phyloP scores from a whole-genome alignment of 2,329 filamentous ascomycete species.

The Elsinoe batatas region DNA sequence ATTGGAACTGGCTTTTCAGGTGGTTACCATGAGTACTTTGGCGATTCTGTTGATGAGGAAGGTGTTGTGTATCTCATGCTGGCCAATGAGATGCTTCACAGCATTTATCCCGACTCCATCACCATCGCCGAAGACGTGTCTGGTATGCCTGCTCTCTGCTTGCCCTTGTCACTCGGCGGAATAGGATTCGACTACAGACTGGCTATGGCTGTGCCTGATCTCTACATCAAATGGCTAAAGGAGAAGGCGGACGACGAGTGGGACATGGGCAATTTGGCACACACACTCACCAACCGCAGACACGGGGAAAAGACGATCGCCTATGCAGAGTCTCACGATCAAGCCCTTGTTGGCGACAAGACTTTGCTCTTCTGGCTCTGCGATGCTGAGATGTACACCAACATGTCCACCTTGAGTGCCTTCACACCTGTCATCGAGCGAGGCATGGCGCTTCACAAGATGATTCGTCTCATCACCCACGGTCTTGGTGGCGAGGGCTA shows the following conservation, averaged over 20 bases:
- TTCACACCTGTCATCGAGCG: conserved; percentile 82
- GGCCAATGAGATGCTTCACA: conserved; percentile 90
- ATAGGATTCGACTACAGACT: conserved; percentile 96
- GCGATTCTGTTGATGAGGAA: conserved; percentile 78
- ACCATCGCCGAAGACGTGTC: conserved; percentile 96
- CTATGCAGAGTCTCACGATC: conserved; percentile 93
- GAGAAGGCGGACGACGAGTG: conserved; percentile 84
- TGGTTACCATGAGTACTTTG: conserved; percentile 97
- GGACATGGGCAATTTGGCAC: conserved; percentile 78
- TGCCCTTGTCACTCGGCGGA: conserved; percentile 75
- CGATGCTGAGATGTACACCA: conserved; percentile 92
- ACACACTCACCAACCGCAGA: conserved; percentile 81
- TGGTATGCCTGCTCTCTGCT: conserved; percentile 93
- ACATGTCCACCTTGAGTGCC: conserved; percentile 84
- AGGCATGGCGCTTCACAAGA: conserved; percentile 88
- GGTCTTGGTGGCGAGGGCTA: conserved; percentile 89
- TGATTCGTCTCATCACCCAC: conserved; percentile 92
- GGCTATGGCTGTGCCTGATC: conserved; percentile 94
- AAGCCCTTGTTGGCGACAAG: conserved; percentile 95
- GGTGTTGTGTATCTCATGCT: conserved; percentile 92
- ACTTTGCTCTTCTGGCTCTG: conserved; percentile 96
- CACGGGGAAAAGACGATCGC: conserved; percentile 98
- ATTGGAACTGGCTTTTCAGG: conserved; percentile 97
- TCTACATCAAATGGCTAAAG: conserved; percentile 99
- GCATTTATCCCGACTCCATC: conserved; percentile 77